Percentiles rank a stretch among this genome's conserved stretches.
phyloP scores from a whole-genome alignment of 139 green algal species.

The Pleodorina starrii region DNA sequence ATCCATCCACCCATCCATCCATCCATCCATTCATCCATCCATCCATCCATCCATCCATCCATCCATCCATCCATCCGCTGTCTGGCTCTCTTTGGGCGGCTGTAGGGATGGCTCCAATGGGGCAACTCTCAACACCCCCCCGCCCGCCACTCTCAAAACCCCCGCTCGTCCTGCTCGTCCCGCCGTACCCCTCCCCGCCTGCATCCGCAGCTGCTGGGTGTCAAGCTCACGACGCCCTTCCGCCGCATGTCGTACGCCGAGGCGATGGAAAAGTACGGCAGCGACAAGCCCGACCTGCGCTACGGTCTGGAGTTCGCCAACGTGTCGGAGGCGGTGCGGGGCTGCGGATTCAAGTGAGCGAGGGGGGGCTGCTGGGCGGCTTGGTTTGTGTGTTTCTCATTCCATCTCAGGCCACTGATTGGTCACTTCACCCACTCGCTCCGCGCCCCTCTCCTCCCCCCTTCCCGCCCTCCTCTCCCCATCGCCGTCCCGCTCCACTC shows the following conservation, averaged over 20 bases:
- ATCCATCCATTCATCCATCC: too few relatives aligned
- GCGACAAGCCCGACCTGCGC: constrained; percentile 92
- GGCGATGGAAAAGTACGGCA: constrained; percentile 85
- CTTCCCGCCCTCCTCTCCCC: background rate
- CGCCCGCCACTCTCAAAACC: too few relatives aligned
- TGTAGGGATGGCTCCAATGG: too few relatives aligned
- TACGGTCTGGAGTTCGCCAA: constrained; percentile 88
- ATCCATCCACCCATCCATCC: too few relatives aligned
- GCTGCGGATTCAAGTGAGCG: constrained; percentile 81
- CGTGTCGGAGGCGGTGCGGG: constrained; percentile 75
- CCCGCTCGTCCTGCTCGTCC: too few relatives aligned
- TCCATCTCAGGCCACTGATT: background rate
- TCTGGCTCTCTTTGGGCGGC: too few relatives aligned
- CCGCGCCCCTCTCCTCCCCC: background rate
- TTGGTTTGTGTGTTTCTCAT: background rate
- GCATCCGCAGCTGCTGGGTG: constrained; percentile 61
- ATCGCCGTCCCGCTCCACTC: background rate
- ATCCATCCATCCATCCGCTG: too few relatives aligned
- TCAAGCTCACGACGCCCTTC: constrained; percentile 81
- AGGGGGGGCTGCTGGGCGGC: too few relatives aligned
- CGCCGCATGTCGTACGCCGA: constrained; percentile 91
- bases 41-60: too few relatives aligned
- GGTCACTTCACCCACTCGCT: too few relatives aligned
- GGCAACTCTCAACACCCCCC: too few relatives aligned
- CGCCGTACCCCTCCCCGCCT: background rate